A percentile compares a stretch with the other conserved stretches of the same genome.
Evolutionary conservation across 331 rosid genomes (phyloP).

Genomic region (Quercus lobata): DNA sequence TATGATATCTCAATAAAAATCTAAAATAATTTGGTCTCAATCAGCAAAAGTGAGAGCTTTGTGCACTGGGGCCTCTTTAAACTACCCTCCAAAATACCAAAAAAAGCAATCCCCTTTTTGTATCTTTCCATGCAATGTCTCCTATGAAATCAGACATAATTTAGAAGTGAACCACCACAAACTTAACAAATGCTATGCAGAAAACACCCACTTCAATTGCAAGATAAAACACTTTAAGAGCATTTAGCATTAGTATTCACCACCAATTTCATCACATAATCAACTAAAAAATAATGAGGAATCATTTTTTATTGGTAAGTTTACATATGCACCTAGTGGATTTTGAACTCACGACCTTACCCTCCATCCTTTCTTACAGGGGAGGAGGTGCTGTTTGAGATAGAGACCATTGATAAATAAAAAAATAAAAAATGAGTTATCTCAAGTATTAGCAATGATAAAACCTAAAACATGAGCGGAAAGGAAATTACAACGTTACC

Average conservation of each 20-base stretch:
- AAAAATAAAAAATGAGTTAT: not conserved
- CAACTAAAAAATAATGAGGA: not conserved
- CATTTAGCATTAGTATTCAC: not conserved
- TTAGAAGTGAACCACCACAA: not conserved
- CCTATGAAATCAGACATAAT: not conserved
- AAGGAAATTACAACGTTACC: not conserved
- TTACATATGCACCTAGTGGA: too few species aligned
- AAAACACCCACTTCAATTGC: not conserved
- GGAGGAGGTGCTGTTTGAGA: too few species aligned
- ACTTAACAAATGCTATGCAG: not conserved
- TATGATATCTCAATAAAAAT: too few species aligned
- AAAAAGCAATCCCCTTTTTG: not conserved
- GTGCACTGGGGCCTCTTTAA: not conserved
- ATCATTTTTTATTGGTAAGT: too few species aligned
- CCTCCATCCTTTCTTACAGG: too few species aligned
- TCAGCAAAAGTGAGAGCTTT: too few species aligned
- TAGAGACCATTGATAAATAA: not conserved
- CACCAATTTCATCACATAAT: not conserved
- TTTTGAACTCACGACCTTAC: too few species aligned
- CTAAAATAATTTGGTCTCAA: too few species aligned
- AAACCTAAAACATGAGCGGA: not conserved
- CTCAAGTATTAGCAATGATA: not conserved
- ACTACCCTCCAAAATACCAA: not conserved
- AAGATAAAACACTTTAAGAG: not conserved
- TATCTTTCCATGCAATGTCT: not conserved